phyloP scores from a whole-genome alignment of 1,284 basidiomycete genomes.

The Ceratobasidium sp. region DNA sequence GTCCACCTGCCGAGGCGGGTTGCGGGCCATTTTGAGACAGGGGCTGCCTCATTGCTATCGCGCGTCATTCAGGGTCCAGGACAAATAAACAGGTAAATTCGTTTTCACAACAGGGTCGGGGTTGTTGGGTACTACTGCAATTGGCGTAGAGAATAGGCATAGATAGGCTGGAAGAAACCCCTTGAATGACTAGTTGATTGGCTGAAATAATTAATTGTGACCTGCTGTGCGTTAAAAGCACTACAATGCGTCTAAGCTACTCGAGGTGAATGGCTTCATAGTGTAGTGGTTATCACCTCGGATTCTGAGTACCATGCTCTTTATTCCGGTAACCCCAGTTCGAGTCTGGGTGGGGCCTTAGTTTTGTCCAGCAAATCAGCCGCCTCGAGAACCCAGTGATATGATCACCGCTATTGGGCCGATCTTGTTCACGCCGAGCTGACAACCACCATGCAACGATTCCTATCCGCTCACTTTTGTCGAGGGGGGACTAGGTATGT shows the following conservation, averaged over 20 bases:
- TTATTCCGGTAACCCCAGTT: conserved; percentile 40
- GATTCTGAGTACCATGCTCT: conserved; percentile 27
- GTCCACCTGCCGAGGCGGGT: conserved; percentile 6
- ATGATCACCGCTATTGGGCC: neutral
- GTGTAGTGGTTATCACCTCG: conserved; percentile 41
- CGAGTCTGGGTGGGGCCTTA: conserved; percentile 38
- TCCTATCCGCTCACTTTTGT: conserved; percentile 36
- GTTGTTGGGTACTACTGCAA: neutral
- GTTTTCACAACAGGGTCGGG: neutral
- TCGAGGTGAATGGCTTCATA: no score
- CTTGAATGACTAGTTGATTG: no score
- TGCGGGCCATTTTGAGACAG: conserved; percentile 32
- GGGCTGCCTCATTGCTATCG: conserved; percentile 35
- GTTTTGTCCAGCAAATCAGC: conserved; percentile 2
- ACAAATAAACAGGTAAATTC: neutral
- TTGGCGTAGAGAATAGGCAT: no score
- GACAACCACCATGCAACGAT: conserved; percentile 59
- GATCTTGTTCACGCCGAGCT: neutral
- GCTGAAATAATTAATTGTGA: no score
- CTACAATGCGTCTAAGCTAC: no score
- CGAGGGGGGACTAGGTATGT: conserved; percentile 41
- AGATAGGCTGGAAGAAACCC: no score
- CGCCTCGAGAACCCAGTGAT: neutral
- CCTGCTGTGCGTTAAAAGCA: no score
- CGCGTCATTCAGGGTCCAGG: conserved; percentile 14